phyloP scores from a whole-genome alignment of 176 grass and related monocot species.

The Puya raimondii region DNA sequence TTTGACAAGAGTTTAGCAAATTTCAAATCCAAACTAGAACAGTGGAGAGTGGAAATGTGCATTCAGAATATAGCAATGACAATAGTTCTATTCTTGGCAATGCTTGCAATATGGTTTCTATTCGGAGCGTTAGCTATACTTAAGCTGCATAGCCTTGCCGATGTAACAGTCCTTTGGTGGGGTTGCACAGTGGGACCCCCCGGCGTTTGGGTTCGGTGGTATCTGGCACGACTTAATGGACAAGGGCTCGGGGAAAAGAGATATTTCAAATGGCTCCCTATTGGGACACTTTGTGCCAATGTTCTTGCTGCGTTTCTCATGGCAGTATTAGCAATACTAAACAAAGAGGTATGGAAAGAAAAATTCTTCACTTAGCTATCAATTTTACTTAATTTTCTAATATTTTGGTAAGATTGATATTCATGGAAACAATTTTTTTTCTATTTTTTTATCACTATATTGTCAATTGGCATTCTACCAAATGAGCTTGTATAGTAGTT shows the following conservation, averaged over 20 bases:
- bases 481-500: no score
- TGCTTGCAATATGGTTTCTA: slow-evolving; percentile 51
- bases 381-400: no score
- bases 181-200: slow-evolving; percentile 63
- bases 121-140: slow-evolving; percentile 44
- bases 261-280: slow-evolving; percentile 69
- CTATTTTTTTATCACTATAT: no score
- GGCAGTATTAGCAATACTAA: slow-evolving; percentile 46
- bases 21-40: slow-evolving; percentile 27
- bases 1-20: slow-evolving; percentile 27
- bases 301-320: slow-evolving; percentile 70
- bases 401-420: no score
- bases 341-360: slow-evolving; percentile 53
- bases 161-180: slow-evolving; percentile 51
- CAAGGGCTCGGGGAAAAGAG: slow-evolving; percentile 45
- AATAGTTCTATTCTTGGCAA: slow-evolving; percentile 28
- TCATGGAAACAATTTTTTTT: no score
- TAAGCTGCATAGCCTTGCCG: slow-evolving; percentile 37
- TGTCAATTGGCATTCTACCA: no score
- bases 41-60: slow-evolving; percentile 38
- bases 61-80: slow-evolving; percentile 30
- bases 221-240: slow-evolving; percentile 70
- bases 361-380: neutral
- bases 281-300: slow-evolving; percentile 83
- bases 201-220: slow-evolving; percentile 85